These are phyloP conservation scores for Mucor racemosus DNA, from an alignment of 371 early-diverging fungal genomes.

Conservation along the genomic window DNA sequence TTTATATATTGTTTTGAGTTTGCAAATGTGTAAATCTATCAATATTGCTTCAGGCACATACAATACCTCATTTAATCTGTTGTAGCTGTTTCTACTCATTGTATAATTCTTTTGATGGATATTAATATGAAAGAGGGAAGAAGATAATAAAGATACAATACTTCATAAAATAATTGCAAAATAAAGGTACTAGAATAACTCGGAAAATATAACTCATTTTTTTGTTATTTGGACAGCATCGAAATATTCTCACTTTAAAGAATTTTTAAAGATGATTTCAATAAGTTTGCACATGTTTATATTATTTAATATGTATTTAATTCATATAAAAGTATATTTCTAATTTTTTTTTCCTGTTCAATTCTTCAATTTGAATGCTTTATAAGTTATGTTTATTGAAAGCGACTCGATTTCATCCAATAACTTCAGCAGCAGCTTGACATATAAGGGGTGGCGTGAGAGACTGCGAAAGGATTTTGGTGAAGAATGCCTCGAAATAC, in stretches of 20 bases:
- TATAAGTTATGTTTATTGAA: too few species aligned
- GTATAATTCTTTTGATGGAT: background rate
- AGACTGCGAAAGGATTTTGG: conserved; percentile 1
- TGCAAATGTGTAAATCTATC: background rate
- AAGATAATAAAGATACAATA: background rate
- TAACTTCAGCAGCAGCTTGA: background rate
- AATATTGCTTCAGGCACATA: conserved; percentile 10
- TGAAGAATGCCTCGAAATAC: background rate
- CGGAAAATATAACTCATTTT: conserved; percentile 25
- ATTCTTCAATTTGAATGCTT: too few species aligned
- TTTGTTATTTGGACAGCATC: conserved; percentile 25
- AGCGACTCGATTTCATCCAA: too few species aligned
- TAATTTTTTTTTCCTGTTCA: too few species aligned
- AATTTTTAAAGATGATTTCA: background rate
- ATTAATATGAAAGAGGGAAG: conserved; percentile 4
- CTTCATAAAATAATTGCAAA: background rate
- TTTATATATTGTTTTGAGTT: background rate
- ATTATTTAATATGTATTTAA: background rate
- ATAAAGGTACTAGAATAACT: conserved; percentile 11
- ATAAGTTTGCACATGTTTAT: background rate
- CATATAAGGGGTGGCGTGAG: background rate
- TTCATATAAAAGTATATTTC: background rate
- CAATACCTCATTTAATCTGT: conserved; percentile 29
- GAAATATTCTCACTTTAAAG: conserved; percentile 13
- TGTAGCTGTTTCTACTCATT: conserved; percentile 2